Percentiles rank a stretch among this genome's conserved stretches.
phyloP scores from a whole-genome alignment of 2,329 filamentous ascomycete species.

The Sordariomycetes sp. region DNA sequence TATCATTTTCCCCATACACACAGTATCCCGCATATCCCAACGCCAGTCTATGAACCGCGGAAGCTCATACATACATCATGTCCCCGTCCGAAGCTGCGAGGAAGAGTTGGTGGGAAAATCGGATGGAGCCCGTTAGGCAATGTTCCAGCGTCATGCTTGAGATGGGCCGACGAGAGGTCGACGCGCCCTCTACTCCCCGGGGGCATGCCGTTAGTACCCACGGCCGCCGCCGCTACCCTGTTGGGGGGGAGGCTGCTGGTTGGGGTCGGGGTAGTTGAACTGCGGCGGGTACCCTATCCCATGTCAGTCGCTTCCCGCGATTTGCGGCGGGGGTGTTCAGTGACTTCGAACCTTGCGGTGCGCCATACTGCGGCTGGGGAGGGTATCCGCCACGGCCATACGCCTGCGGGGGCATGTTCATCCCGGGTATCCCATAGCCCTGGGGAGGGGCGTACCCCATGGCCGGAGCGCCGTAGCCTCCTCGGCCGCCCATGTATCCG shows the following conservation, averaged over 20 bases:
- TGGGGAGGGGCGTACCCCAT: slow-evolving; percentile 20
- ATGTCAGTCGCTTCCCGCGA: background rate
- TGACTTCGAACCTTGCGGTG: slow-evolving; percentile 25
- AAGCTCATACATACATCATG: slow-evolving; percentile 5
- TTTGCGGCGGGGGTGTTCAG: background rate
- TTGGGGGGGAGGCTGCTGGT: slow-evolving; percentile 19
- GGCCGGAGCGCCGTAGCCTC: slow-evolving; percentile 28
- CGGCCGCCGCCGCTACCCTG: slow-evolving; percentile 19
- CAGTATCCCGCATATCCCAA: background rate
- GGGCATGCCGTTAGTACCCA: slow-evolving; percentile 23
- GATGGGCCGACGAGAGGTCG: slow-evolving; percentile 1
- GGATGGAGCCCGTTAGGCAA: background rate
- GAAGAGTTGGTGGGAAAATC: background rate
- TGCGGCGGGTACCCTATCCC: slow-evolving; percentile 3
- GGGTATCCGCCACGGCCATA: slow-evolving; percentile 27
- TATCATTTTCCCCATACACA: background rate
- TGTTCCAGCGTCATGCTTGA: slow-evolving; percentile 2
- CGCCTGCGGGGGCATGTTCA: slow-evolving; percentile 21
- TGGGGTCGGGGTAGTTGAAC: slow-evolving; percentile 9
- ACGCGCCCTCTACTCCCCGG: background rate
- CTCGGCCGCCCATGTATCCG: slow-evolving; percentile 27
- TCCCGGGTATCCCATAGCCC: slow-evolving; percentile 17
- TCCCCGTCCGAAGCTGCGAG: slow-evolving; percentile 5
- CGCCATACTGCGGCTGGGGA: slow-evolving; percentile 19
- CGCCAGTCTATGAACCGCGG: slow-evolving; percentile 3